A percentile compares a stretch with the other conserved stretches of the same genome.
Conservation (phyloP, 176 grass and related monocot genomes). For the Alloteropsis semialata region DNA sequence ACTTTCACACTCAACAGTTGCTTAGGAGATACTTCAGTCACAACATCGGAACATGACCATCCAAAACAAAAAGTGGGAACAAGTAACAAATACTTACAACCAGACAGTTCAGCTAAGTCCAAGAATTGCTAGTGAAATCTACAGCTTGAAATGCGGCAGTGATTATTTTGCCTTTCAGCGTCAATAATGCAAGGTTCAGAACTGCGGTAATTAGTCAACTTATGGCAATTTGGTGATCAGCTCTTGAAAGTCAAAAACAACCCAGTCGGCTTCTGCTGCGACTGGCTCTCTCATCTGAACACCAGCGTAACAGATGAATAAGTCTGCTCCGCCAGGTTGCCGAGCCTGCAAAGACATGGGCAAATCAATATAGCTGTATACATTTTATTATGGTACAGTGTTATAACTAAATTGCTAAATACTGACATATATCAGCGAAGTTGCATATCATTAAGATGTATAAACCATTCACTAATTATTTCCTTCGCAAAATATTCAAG, state of each 20-base stretch:
- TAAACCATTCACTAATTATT: not conserved
- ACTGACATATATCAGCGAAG: not conserved
- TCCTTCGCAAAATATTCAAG: not conserved
- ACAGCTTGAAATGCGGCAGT: not conserved
- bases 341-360: conserved; percentile 46
- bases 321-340: conserved; percentile 66
- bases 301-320: conserved; percentile 89
- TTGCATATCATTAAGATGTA: not conserved
- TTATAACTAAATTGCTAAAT: not conserved
- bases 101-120: not conserved
- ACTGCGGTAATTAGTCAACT: not conserved
- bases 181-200: conserved; percentile 5
- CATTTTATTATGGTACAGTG: not conserved
- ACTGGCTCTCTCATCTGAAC: conserved; percentile 85
- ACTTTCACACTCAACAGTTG: not conserved
- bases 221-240: conserved; percentile 55
- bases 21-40: not conserved
- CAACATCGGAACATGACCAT: not conserved
- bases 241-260: conserved; percentile 74
- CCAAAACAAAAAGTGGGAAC: not conserved
- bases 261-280: conserved; percentile 69
- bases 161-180: not conserved
- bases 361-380: not conserved
- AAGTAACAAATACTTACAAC: conserved; percentile 3
- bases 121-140: not conserved